A percentile compares a stretch with the other conserved stretches of the same genome.
These are phyloP conservation scores for Gnaphalium uliginosum DNA, from an alignment of 129 eudicot species.

Conservation along the genomic window DNA sequence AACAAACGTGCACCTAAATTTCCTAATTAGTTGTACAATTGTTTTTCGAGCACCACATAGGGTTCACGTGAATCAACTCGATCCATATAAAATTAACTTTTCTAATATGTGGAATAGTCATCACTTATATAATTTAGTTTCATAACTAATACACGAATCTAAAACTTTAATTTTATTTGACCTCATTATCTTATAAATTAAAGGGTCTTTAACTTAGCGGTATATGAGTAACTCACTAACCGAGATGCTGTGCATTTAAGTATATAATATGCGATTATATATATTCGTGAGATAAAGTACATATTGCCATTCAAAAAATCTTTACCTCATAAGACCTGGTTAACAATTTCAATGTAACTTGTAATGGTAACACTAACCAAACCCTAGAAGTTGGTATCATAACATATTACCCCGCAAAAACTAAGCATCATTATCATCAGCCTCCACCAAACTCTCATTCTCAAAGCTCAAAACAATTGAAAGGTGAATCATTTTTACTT, in stretches of 20 bases:
- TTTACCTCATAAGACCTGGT: no score
- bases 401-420: conserved; percentile 33
- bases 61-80: no score
- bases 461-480: conserved; percentile 32
- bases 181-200: background rate
- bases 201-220: background rate
- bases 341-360: background rate
- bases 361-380: conserved; percentile 9
- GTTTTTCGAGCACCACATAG: no score
- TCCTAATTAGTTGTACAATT: no score
- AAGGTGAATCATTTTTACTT: conserved; percentile 38
- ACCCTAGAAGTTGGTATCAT: conserved; percentile 34
- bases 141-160: background rate
- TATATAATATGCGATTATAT: no score
- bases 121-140: background rate
- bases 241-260: no score
- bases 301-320: background rate
- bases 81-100: no score
- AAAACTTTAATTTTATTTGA: background rate
- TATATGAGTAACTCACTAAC: no score
- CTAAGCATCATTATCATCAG: conserved; percentile 29
- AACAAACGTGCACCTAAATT: no score
- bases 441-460: conserved; percentile 38
- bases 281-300: background rate
- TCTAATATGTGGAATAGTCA: background rate